Evolutionary conservation across 2,329 filamentous ascomycete species (phyloP).

Genomic region (Rhexocercosporidium sp.): DNA sequence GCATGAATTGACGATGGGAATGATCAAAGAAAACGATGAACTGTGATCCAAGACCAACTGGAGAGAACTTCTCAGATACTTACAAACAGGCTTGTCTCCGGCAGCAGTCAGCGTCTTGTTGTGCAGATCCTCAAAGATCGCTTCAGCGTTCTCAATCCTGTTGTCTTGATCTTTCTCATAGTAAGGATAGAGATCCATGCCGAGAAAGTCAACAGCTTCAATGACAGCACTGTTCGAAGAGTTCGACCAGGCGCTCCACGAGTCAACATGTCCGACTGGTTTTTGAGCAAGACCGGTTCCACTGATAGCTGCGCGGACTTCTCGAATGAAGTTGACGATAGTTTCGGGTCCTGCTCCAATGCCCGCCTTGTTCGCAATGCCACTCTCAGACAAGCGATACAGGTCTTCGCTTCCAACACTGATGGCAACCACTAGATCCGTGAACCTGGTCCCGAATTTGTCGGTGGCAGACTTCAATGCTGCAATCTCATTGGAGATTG

Average conservation of each 20-base stretch:
- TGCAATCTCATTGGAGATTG: constrained; percentile 73
- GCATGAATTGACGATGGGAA: too few species aligned
- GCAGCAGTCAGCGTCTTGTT: constrained; percentile 3
- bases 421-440: constrained; percentile 74
- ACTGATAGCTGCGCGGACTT: constrained; percentile 11
- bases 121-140: constrained; percentile 12
- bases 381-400: constrained; percentile 72
- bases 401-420: constrained; percentile 85
- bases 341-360: constrained; percentile 51
- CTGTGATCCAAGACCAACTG: too few species aligned
- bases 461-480: constrained; percentile 71
- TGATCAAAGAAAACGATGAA: too few species aligned
- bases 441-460: constrained; percentile 69
- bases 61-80: too few species aligned
- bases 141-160: not conserved
- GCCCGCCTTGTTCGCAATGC: not conserved
- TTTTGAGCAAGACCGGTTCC: constrained; percentile 5
- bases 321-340: constrained; percentile 61
- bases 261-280: constrained; percentile 51
- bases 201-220: constrained; percentile 74
- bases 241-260: constrained; percentile 81
- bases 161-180: constrained; percentile 49
- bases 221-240: constrained; percentile 71
- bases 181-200: constrained; percentile 82
- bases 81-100: constrained; percentile 12